Base-by-base conservation (phyloP, 1,284 basidiomycete species). In the Pholiota adiposa region DNA sequence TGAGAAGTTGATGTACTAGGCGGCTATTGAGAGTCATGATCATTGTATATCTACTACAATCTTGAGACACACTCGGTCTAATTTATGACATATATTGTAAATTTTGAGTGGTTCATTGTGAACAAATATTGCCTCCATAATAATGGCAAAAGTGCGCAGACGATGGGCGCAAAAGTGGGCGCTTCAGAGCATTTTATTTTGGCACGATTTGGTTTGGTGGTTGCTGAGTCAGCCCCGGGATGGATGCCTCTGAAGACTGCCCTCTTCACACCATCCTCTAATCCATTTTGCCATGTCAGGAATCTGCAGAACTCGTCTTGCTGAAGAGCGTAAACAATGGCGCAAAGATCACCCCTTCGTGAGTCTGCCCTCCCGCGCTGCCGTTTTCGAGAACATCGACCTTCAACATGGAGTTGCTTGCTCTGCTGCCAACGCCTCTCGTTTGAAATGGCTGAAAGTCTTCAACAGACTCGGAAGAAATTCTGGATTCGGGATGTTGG, bases 281-380 rank as follows among this genome's bases (percentile, higher is more conserved):
- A 19, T n/a, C 8, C 36, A 27, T 23, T 23, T 49, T 18, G 38
- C 29, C 29, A 87, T 94, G 93, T 86, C 93, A 64, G 86, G 92
- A 63, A 89, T 96, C 68, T 90, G 94, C 73, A 84, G 93, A 72
- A 87, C 90, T 40, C 87, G 95, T 69, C 83, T 97, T 18, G 87
- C 96, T 34, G 97, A 99, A 77, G 97, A 99, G 78, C 88, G 97
- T 70, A 99, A 99, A 79, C 94, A 97, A 71, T 99, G 97, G 97
- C 81, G 97, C 64, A 98, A 97, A 75, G 97, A 99, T 70, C 97
- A 99, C 77, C 97, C 97, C 51, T 98, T 97, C 70, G 97, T 98
- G 77, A 76, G 95, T 87, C 27, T 23, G 33, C 29, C 16, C 58
- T 21, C 29, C 19, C 21, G 18, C 38, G 23, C 48, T 23, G 16